These are phyloP conservation scores for Glonium stellatum DNA, from an alignment of 495 filamentous ascomycete genomes.

Conservation along the genomic window DNA sequence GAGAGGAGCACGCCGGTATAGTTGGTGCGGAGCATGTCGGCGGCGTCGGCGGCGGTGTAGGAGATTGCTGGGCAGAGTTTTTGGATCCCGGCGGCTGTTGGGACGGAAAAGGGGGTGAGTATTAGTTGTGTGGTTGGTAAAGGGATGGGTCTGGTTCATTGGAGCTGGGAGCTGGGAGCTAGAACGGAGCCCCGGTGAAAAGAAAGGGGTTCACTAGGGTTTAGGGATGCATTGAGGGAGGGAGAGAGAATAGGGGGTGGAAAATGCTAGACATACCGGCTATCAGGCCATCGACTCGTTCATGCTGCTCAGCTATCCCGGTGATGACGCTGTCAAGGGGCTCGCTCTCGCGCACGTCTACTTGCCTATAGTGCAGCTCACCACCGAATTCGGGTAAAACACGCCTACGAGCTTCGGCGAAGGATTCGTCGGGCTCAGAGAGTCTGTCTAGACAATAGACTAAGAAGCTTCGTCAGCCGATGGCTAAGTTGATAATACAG, in stretches of 20 bases:
- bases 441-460: slow-evolving; percentile 61
- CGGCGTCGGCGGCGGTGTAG: slow-evolving; percentile 59
- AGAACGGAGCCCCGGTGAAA: no score
- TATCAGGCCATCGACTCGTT: slow-evolving; percentile 64
- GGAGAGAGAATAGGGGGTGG: neutral
- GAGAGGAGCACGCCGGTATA: slow-evolving; percentile 74
- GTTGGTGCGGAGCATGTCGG: slow-evolving; percentile 67
- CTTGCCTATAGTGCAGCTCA: slow-evolving; percentile 52
- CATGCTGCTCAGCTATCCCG: slow-evolving; percentile 47
- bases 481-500: neutral
- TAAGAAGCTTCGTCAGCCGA: slow-evolving; percentile 23
- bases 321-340: slow-evolving; percentile 49
- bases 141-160: no score
- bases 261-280: slow-evolving; percentile 39
- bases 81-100: slow-evolving; percentile 43
- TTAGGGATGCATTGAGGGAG: neutral
- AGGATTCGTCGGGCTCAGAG: slow-evolving; percentile 45
- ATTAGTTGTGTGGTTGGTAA: no score
- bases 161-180: no score
- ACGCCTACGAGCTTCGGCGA: slow-evolving; percentile 44
- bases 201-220: neutral
- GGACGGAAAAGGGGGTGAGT: no score
- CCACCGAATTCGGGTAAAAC: slow-evolving; percentile 46
- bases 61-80: slow-evolving; percentile 31
- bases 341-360: slow-evolving; percentile 56